Percentiles rank a stretch among this genome's conserved stretches.
Evolutionary conservation across 2,329 filamentous ascomycete genomes (phyloP).

Genomic region (Colletotrichum lindemuthianum): DNA sequence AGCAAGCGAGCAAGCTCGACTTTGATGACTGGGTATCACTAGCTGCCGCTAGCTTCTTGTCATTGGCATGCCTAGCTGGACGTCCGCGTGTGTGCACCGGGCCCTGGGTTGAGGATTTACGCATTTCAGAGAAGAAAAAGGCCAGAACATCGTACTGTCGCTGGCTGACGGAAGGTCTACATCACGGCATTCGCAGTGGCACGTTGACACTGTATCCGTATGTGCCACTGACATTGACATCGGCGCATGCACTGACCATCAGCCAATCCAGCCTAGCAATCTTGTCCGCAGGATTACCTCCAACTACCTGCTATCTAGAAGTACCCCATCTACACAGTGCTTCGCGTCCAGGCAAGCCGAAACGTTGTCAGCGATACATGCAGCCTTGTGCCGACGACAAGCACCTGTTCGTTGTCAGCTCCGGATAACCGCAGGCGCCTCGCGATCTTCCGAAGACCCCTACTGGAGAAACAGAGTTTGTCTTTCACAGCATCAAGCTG

Average conservation of each 20-base stretch:
- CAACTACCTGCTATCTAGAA: neutral
- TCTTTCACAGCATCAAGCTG: neutral
- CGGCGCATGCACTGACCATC: slow-evolving; percentile 19
- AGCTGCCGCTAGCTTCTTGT: neutral
- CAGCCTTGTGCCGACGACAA: slow-evolving; percentile 27
- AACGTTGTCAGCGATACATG: slow-evolving; percentile 10
- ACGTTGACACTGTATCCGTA: neutral
- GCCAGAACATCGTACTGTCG: neutral
- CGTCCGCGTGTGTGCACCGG: neutral
- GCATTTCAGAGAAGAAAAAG: neutral
- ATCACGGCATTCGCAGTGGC: slow-evolving; percentile 21
- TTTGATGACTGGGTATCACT: neutral
- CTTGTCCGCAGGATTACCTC: neutral
- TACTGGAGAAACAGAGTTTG: slow-evolving; percentile 22
- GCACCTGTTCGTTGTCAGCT: slow-evolving; percentile 25
- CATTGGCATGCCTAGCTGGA: neutral
- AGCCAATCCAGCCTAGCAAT: slow-evolving; percentile 9
- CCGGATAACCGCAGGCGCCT: slow-evolving; percentile 25
- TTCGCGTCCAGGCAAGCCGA: slow-evolving; percentile 1
- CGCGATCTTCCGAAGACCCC: slow-evolving; percentile 28
- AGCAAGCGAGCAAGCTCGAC: slow-evolving; percentile 1
- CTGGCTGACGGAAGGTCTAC: slow-evolving; percentile 17
- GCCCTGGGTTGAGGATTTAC: neutral
- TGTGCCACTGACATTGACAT: slow-evolving; percentile 10
- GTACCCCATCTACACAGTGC: neutral